Conservation (phyloP, 2,329 filamentous ascomycete species). For the Helminthosporium solani region DNA sequence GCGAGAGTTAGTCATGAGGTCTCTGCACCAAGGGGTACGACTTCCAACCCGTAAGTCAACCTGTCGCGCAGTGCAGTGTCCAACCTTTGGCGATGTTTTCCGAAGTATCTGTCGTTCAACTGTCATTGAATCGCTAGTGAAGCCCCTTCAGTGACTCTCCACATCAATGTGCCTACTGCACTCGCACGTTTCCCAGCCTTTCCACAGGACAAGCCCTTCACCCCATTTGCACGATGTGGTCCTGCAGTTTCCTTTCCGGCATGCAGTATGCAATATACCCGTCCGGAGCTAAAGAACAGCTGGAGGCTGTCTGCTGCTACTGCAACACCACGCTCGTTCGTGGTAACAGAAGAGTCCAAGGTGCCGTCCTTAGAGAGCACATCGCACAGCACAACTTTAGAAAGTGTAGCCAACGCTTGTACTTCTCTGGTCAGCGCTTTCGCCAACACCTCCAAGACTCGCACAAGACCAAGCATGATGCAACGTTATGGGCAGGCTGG, state of each 20-base stretch:
- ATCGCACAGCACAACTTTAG: slow-evolving; percentile 28
- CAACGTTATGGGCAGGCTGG: slow-evolving; percentile 26
- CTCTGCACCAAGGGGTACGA: not conserved
- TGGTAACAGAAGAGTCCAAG: slow-evolving; percentile 24
- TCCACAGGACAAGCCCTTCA: slow-evolving; percentile 18
- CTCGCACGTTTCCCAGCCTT: slow-evolving; percentile 20
- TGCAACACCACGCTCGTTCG: slow-evolving; percentile 24
- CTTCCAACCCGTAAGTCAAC: slow-evolving; percentile 16
- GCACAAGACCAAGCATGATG: slow-evolving; percentile 22
- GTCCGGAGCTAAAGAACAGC: slow-evolving; percentile 5
- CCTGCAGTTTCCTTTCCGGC: slow-evolving; percentile 28
- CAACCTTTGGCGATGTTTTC: too few relatives aligned
- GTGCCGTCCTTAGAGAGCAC: slow-evolving; percentile 20
- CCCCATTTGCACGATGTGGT: slow-evolving; percentile 28
- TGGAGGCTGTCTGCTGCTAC: slow-evolving; percentile 25
- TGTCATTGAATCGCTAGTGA: not conserved
- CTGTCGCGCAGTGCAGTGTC: not conserved
- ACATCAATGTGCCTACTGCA: slow-evolving; percentile 25
- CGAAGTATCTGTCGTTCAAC: too few relatives aligned
- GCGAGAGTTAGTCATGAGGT: slow-evolving; percentile 21
- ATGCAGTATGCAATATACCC: slow-evolving; percentile 32
- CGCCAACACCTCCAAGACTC: slow-evolving; percentile 29
- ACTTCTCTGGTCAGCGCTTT: slow-evolving; percentile 29
- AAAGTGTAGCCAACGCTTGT: slow-evolving; percentile 25
- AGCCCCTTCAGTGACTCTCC: slow-evolving; percentile 13